Base-by-base conservation (phyloP, 2,329 filamentous ascomycete genomes). In the Lasiodiplodia citricola region DNA sequence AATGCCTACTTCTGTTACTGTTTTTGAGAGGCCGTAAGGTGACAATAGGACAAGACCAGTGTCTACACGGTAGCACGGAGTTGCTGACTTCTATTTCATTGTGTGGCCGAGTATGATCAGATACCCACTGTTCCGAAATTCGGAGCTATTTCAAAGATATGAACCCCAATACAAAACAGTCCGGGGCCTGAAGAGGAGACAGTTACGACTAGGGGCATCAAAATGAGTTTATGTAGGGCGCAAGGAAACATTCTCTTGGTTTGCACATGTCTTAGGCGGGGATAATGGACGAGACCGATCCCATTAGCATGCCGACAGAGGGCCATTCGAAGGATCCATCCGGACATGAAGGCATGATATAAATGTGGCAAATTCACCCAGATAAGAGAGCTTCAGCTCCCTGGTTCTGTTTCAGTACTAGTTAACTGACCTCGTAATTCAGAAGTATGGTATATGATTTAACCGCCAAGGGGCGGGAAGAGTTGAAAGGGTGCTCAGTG, bases 1-100 rank as follows among this genome's bases (percentile, higher is more conserved):
- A 31, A 68, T 70, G 68, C 56, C 50, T 4, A 55, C 64, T 1
- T 35, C 52, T 16, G 44, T 70, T 11, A 68, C 57, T 4, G 52
- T 68, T 18, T 70, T 63, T n/a, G 56, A 68, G 13, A 63, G 50
- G 25, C 44, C 56, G 10, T 58, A n/a, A 67, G 18, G 7, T 25
- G 10, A 25, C 35, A 14, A 11, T 13, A 21, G 2, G 10, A 37
- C 14, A 31, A 55, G 18, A 3, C 5, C 25, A 21, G 38, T 10
- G 31, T 10, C 31, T 35, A 35, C 31, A 35, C 7, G 31, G 31
- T 31, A 31, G 31, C 31, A 31, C 31, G 8, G 23, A 31, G 38
- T 31, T 21, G 7, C 7, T 21, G 28, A 18, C 21, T 31, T 56
- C 16, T n/a, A 35, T 10, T 28, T 18, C 10, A 8, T 56, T 47